These are phyloP conservation scores for Lippia alba DNA, from an alignment of 305 asterid genomes.

Conservation along the genomic window DNA sequence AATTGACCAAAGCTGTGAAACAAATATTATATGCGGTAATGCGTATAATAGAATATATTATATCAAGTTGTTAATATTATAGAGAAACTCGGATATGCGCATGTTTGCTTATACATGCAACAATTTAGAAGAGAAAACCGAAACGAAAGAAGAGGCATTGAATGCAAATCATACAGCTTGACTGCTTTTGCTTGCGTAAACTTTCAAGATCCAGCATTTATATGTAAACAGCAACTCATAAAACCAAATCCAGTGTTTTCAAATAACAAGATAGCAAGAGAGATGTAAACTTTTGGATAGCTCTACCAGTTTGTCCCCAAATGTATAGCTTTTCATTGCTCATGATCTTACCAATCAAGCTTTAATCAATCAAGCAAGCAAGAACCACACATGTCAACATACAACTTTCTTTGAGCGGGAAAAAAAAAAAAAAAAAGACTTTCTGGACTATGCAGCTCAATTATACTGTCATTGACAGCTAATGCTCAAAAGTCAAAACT, in stretches of 20 bases:
- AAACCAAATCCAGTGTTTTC: too few relatives aligned
- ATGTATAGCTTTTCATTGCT: too few relatives aligned
- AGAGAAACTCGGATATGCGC: conserved; percentile 12
- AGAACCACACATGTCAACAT: too few relatives aligned
- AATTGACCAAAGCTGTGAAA: conserved; percentile 4
- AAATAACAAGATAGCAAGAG: too few relatives aligned
- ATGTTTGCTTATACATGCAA: conserved; percentile 8
- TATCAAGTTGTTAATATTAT: neutral
- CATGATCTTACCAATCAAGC: too few relatives aligned
- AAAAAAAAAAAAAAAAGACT: too few relatives aligned
- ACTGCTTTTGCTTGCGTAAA: neutral
- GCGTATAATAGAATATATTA: neutral
- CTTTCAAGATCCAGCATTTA: neutral
- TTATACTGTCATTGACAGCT: neutral
- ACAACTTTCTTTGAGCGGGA: too few relatives aligned
- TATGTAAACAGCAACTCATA: too few relatives aligned
- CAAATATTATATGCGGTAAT: neutral
- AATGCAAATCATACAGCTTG: neutral
- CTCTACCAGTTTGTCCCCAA: too few relatives aligned
- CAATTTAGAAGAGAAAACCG: neutral
- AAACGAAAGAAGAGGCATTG: neutral
- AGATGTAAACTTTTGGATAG: too few relatives aligned
- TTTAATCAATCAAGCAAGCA: too few relatives aligned
- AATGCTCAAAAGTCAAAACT: conserved; percentile 5
- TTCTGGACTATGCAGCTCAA: too few relatives aligned